Evolutionary conservation across 2,329 filamentous ascomycete species (phyloP).

Genomic region (Phyllosticta capitalensis): DNA sequence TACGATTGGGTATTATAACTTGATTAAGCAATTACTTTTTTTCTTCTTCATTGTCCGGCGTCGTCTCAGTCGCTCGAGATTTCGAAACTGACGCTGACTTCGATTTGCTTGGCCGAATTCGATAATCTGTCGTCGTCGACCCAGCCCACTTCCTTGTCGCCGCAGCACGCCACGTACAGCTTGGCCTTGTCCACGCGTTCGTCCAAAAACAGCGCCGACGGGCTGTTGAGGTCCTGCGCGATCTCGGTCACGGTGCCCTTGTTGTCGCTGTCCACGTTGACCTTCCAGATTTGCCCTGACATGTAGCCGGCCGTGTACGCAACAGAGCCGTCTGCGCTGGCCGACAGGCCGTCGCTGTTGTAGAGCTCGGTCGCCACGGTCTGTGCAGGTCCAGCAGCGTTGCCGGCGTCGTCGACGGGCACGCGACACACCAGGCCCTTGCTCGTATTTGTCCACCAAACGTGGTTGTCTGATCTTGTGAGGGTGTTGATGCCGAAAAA

Average conservation of each 20-base stretch:
- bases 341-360: constrained; percentile 9
- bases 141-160: constrained; percentile 2
- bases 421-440: constrained; percentile 8
- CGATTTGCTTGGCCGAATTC: neutral
- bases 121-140: constrained; percentile 4
- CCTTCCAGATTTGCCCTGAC: constrained; percentile 5
- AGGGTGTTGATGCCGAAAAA: constrained; percentile 11
- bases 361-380: constrained; percentile 4
- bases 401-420: neutral
- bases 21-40: neutral
- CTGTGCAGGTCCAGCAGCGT: neutral
- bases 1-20: neutral
- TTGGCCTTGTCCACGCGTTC: neutral
- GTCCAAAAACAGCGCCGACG: neutral
- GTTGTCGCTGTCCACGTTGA: neutral
- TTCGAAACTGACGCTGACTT: neutral
- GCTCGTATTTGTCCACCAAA: constrained; percentile 11
- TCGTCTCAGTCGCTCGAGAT: neutral
- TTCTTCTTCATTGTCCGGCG: neutral
- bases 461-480: constrained; percentile 1
- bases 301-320: constrained; percentile 7
- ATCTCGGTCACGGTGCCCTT: constrained; percentile 1
- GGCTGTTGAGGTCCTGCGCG: constrained; percentile 1
- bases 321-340: neutral
- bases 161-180: constrained; percentile 8